phyloP scores from a whole-genome alignment of 208 protist genomes.

The Trypanosoma boissoni region DNA sequence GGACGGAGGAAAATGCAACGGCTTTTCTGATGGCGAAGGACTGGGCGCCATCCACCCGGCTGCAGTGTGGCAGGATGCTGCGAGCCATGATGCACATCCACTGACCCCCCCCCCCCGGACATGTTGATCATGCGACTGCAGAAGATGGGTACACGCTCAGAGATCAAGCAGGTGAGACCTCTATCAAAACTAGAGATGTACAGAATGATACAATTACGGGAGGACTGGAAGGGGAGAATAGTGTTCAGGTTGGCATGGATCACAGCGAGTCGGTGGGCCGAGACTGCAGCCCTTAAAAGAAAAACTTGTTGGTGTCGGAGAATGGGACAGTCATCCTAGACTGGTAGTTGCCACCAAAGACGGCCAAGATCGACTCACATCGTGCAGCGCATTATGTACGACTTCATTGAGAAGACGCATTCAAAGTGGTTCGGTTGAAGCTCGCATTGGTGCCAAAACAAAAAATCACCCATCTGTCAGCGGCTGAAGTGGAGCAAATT shows the following conservation, averaged over 20 bases:
- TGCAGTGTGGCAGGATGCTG: slow-evolving; percentile 1
- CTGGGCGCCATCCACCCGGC: not conserved
- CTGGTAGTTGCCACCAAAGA: not conserved
- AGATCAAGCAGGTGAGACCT: not conserved
- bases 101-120: not conserved
- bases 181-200: not conserved
- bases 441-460: not conserved
- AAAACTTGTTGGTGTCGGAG: not conserved
- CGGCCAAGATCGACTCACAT: not conserved
- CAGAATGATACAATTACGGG: not conserved
- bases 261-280: slow-evolving; percentile 1
- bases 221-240: not conserved
- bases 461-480: not conserved
- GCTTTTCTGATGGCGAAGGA: slow-evolving; percentile 6
- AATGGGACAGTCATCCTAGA: not conserved
- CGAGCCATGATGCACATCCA: not conserved
- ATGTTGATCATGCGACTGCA: not conserved
- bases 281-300: not conserved
- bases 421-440: not conserved
- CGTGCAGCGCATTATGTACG: not conserved
- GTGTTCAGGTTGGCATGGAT: slow-evolving; percentile 11
- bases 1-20: not conserved
- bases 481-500: not conserved
- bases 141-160: not conserved
- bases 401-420: not conserved